Percentiles rank a stretch among this genome's conserved stretches.
phyloP scores from a whole-genome alignment of 305 asterid species.

The Coffea humblotiana region DNA sequence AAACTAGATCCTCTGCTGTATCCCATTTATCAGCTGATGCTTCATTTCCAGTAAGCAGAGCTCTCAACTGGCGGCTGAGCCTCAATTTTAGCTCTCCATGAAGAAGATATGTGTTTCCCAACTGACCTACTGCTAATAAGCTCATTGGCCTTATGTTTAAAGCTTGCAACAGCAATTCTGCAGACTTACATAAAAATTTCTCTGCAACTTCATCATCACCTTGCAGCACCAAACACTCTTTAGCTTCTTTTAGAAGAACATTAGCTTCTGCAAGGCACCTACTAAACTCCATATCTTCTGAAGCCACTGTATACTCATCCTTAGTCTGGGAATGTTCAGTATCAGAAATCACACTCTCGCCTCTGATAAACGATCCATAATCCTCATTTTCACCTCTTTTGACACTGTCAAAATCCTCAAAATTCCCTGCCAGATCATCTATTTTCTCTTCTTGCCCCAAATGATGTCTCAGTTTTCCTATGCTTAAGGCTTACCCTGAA shows the following conservation, averaged over 20 bases:
- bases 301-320: conserved; percentile 30
- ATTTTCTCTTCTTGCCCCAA: conserved; percentile 34
- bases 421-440: conserved; percentile 27
- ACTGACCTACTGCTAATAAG: conserved; percentile 77
- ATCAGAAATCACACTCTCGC: conserved; percentile 23
- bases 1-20: conserved; percentile 34
- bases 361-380: conserved; percentile 31
- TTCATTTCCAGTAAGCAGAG: conserved; percentile 47
- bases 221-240: conserved; percentile 40
- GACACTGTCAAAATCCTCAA: conserved; percentile 30
- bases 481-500: conserved; percentile 51
- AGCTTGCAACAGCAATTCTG: conserved; percentile 65
- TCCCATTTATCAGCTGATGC: conserved; percentile 32
- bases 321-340: conserved; percentile 26
- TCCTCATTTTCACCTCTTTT: conserved; percentile 41
- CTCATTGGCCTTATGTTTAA: conserved; percentile 81
- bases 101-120: conserved; percentile 87
- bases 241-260: conserved; percentile 60
- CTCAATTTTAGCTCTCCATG: conserved; percentile 82
- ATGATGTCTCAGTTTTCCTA: conserved; percentile 37
- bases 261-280: conserved; percentile 64
- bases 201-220: conserved; percentile 50
- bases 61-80: conserved; percentile 67
- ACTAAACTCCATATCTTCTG: conserved; percentile 55
- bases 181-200: conserved; percentile 55